Conservation (phyloP, 768 basidiomycete genomes). For the Amylocystis lapponica region DNA sequence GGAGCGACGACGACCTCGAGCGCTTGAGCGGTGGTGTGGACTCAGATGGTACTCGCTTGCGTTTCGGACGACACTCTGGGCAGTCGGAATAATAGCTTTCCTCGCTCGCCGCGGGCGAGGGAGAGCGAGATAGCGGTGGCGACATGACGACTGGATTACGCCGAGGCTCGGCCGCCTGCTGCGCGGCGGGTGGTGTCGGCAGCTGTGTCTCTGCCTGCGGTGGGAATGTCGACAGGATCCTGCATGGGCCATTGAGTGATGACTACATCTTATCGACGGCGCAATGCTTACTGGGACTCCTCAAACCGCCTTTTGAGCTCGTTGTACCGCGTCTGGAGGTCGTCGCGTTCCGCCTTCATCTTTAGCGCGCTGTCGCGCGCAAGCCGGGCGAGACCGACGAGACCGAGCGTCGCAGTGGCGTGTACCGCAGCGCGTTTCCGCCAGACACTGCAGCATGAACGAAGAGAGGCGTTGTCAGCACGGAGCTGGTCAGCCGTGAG, state of each 20-base stretch:
- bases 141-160: conserved; percentile 7
- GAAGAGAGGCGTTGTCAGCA: conserved; percentile 24
- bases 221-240: conserved; percentile 5
- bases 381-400: conserved; percentile 25
- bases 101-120: conserved; percentile 18
- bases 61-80: conserved; percentile 14
- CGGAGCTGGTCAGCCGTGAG: conserved; percentile 12
- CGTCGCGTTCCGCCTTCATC: conserved; percentile 24
- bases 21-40: background rate
- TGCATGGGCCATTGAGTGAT: conserved; percentile 4
- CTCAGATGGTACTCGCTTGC: background rate
- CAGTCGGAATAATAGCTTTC: conserved; percentile 24
- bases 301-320: conserved; percentile 21
- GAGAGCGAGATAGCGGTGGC: conserved; percentile 12
- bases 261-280: conserved; percentile 3
- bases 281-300: conserved; percentile 15
- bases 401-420: conserved; percentile 24
- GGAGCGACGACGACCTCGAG: too few species aligned
- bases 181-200: conserved; percentile 9
- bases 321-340: conserved; percentile 20
- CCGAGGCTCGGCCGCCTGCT: background rate
- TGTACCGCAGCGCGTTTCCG: conserved; percentile 28
- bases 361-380: conserved; percentile 24
- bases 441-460: conserved; percentile 23
- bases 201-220: conserved; percentile 5